phyloP scores from a whole-genome alignment of 441 rosid genomes.

The Adansonia gregorii region DNA sequence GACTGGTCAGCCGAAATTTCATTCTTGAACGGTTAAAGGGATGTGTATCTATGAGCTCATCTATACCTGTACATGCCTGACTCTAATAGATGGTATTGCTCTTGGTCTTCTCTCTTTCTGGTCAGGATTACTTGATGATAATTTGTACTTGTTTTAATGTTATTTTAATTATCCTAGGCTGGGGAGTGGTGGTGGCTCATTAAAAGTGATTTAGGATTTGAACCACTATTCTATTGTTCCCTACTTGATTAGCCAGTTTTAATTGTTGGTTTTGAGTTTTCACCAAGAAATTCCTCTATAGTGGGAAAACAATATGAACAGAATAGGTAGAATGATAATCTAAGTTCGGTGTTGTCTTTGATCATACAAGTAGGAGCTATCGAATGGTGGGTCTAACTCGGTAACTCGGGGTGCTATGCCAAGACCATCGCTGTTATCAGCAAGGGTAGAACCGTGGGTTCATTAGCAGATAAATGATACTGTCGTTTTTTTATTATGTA shows the following conservation, averaged over 20 bases:
- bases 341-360: conserved; percentile 5
- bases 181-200: background rate
- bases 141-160: conserved; percentile 32
- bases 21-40: conserved; percentile 74
- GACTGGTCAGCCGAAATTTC: conserved; percentile 59
- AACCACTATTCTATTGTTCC: conserved; percentile 16
- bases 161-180: conserved; percentile 26
- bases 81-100: conserved; percentile 28
- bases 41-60: conserved; percentile 70
- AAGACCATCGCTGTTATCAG: background rate
- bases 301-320: conserved; percentile 1
- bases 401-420: background rate
- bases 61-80: conserved; percentile 83
- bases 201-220: conserved; percentile 13
- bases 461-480: background rate
- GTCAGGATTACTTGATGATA: conserved; percentile 25
- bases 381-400: background rate
- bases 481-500: background rate
- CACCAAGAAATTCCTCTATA: background rate
- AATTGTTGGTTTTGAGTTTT: conserved; percentile 7
- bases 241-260: conserved; percentile 4
- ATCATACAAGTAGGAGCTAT: conserved; percentile 17
- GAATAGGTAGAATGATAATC: background rate
- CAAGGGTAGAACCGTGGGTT: background rate
- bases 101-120: conserved; percentile 18